Conservation (phyloP, 495 filamentous ascomycete genomes). For the Penicillium paxilli region DNA sequence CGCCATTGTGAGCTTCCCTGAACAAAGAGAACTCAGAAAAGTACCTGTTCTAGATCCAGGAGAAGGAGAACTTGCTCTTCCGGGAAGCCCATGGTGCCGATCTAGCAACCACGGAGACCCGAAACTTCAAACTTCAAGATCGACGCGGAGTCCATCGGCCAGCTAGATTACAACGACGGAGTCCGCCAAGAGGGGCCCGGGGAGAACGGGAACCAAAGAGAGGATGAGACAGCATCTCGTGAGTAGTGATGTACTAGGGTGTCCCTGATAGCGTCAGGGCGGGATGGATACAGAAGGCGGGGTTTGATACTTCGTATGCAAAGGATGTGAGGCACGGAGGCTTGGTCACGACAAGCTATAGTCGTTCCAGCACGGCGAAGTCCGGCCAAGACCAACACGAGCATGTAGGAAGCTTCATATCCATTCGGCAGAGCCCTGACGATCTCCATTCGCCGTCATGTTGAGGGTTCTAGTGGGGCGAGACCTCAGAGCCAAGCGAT, state of each 20-base stretch:
- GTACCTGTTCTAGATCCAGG: constrained; percentile 10
- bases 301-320: neutral
- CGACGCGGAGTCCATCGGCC: constrained; percentile 28
- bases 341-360: constrained; percentile 24
- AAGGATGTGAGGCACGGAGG: constrained; percentile 9
- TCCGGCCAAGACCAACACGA: constrained; percentile 20
- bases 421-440: constrained; percentile 18
- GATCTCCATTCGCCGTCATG: constrained; percentile 17
- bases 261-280: constrained; percentile 15
- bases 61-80: constrained; percentile 25
- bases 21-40: constrained; percentile 1
- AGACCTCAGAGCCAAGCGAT: constrained; percentile 1
- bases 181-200: constrained; percentile 15
- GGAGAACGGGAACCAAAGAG: constrained; percentile 3
- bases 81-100: constrained; percentile 21
- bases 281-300: neutral
- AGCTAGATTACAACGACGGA: constrained; percentile 17
- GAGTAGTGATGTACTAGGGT: constrained; percentile 1
- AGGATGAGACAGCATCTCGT: constrained; percentile 8
- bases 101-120: constrained; percentile 16
- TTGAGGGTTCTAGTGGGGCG: neutral
- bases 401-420: constrained; percentile 7
- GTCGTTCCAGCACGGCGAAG: constrained; percentile 17
- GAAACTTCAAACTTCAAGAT: constrained; percentile 16
- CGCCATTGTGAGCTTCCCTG: neutral